Conservation (phyloP, 2,329 filamentous ascomycete species). For the Monosporascus sp. region DNA sequence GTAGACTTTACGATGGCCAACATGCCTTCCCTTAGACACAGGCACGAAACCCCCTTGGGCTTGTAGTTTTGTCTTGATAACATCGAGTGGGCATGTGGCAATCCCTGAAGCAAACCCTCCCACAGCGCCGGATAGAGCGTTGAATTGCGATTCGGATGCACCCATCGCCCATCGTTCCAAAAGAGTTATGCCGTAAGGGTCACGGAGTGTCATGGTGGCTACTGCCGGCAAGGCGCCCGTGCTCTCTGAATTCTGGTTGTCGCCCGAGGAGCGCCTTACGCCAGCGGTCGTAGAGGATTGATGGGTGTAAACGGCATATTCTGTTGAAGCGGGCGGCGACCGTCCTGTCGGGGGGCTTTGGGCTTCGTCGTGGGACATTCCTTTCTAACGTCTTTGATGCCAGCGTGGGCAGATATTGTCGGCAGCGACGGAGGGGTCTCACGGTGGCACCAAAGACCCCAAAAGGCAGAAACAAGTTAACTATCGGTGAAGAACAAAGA, state of each 20-base stretch:
- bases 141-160: conserved; percentile 62
- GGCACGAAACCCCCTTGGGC: conserved; percentile 79
- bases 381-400: conserved; percentile 15
- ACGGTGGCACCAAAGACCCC: neutral
- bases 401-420: conserved; percentile 5
- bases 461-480: neutral
- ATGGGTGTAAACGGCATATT: conserved; percentile 30
- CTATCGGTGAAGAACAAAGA: neutral
- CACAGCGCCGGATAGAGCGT: conserved; percentile 79
- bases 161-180: conserved; percentile 51
- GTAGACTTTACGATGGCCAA: conserved; percentile 60
- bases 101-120: conserved; percentile 91
- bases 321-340: conserved; percentile 21
- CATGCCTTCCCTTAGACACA: conserved; percentile 42
- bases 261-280: conserved; percentile 16
- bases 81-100: conserved; percentile 93
- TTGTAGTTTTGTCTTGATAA: conserved; percentile 98
- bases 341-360: conserved; percentile 26
- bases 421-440: neutral
- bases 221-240: conserved; percentile 13
- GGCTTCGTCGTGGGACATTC: conserved; percentile 49
- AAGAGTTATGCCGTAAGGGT: conserved; percentile 30
- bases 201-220: conserved; percentile 22
- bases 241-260: conserved; percentile 9
- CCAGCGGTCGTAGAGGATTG: conserved; percentile 21